phyloP scores from a whole-genome alignment of 2,329 filamentous ascomycete species.

The Fusarium equiseti region DNA sequence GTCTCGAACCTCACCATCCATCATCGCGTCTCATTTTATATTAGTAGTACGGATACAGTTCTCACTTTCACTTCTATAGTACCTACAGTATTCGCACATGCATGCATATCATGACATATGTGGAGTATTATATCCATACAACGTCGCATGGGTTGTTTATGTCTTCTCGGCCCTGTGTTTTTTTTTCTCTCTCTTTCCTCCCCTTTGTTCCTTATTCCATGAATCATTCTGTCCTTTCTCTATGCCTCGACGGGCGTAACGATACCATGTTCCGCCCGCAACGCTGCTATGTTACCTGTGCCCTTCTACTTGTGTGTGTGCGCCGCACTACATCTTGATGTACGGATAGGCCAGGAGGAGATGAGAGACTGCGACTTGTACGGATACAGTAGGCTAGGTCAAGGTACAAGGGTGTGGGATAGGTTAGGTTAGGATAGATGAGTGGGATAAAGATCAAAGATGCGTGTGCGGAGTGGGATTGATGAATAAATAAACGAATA shows the following conservation, averaged over 20 bases:
- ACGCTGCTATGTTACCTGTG: slow-evolving; percentile 32
- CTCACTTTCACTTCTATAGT: background rate
- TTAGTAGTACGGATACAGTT: background rate
- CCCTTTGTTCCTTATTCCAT: slow-evolving; percentile 7
- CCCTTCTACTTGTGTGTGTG: slow-evolving; percentile 32
- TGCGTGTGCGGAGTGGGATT: slow-evolving; percentile 1
- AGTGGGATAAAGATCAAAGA: slow-evolving; percentile 22
- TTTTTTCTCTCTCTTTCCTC: background rate
- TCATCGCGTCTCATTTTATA: slow-evolving; percentile 23
- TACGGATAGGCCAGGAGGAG: slow-evolving; percentile 1
- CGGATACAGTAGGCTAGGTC: background rate
- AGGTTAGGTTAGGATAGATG: slow-evolving; percentile 4
- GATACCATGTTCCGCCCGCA: slow-evolving; percentile 31
- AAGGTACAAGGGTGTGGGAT: background rate
- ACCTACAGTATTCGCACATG: background rate
- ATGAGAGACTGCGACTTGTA: background rate
- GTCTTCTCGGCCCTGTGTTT: slow-evolving; percentile 9
- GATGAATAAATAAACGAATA: slow-evolving; percentile 4
- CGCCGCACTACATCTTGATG: slow-evolving; percentile 20
- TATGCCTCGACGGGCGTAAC: slow-evolving; percentile 25
- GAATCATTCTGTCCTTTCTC: slow-evolving; percentile 10
- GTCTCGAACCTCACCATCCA: slow-evolving; percentile 31
- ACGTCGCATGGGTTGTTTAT: slow-evolving; percentile 16
- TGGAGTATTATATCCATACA: background rate
- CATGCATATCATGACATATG: slow-evolving; percentile 1